These are phyloP conservation scores for Phialophora verrucosa DNA, from an alignment of 2,329 filamentous ascomycete genomes.

Conservation along the genomic window DNA sequence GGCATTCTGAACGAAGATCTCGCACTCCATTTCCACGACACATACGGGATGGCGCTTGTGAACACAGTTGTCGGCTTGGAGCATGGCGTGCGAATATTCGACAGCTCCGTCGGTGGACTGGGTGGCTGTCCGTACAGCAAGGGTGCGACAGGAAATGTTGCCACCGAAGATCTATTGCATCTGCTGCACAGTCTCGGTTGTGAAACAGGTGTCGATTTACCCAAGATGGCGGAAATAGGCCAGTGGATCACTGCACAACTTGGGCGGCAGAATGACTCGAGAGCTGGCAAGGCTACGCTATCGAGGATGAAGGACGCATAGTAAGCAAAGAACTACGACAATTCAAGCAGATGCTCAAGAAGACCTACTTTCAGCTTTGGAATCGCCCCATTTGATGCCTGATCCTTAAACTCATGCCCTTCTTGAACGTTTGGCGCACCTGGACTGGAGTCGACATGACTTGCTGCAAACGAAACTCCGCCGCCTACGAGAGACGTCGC, in stretches of 20 bases:
- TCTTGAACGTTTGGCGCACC: not conserved
- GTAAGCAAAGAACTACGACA: slow-evolving; percentile 23
- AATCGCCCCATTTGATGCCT: not conserved
- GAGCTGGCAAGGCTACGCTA: slow-evolving; percentile 60
- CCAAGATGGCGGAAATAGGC: slow-evolving; percentile 62
- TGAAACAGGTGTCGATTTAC: slow-evolving; percentile 63
- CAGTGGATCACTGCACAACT: slow-evolving; percentile 62
- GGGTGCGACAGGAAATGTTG: slow-evolving; percentile 69
- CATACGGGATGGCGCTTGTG: slow-evolving; percentile 68
- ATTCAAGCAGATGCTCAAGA: slow-evolving; percentile 13
- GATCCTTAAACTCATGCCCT: not conserved
- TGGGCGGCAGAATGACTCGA: slow-evolving; percentile 58
- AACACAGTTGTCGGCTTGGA: slow-evolving; percentile 68
- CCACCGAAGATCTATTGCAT: slow-evolving; percentile 68
- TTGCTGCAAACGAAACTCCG: not conserved
- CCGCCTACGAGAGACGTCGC: not conserved
- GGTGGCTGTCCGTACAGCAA: slow-evolving; percentile 70
- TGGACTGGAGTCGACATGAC: not conserved
- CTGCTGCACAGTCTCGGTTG: slow-evolving; percentile 65
- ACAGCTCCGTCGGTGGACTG: slow-evolving; percentile 67
- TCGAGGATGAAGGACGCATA: slow-evolving; percentile 44
- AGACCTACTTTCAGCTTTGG: not conserved
- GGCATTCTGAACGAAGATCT: slow-evolving; percentile 65
- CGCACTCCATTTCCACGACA: slow-evolving; percentile 70
- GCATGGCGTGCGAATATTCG: slow-evolving; percentile 67